Conservation (phyloP, 2,329 filamentous ascomycete genomes). For the Ophiostoma ips region DNA sequence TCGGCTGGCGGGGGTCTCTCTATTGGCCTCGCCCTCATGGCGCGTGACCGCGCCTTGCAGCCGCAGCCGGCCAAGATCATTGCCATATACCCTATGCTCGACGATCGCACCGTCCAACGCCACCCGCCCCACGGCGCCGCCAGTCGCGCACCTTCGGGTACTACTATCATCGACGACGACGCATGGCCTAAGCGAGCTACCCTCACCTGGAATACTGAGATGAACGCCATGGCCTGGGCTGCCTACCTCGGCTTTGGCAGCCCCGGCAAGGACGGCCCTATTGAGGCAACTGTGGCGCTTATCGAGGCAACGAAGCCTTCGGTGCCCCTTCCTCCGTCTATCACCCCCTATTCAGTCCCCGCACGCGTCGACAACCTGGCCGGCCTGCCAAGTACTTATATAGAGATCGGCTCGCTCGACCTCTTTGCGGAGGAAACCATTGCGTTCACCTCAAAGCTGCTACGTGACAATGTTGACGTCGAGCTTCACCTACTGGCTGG, state of each 20-base stretch:
- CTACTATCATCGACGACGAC: conserved; percentile 4
- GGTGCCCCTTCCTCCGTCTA: conserved; percentile 11
- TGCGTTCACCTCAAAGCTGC: conserved; percentile 20
- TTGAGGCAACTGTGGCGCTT: conserved; percentile 3
- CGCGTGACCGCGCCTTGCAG: conserved; percentile 18
- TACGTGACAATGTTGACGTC: conserved; percentile 20
- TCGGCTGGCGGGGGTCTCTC: conserved; percentile 19
- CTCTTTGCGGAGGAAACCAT: conserved; percentile 24
- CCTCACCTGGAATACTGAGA: conserved; percentile 15
- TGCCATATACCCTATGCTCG: conserved; percentile 25
- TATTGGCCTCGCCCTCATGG: conserved; percentile 26
- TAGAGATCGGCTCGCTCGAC: conserved; percentile 26
- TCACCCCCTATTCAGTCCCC: conserved; percentile 15
- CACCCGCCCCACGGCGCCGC: conserved; percentile 13
- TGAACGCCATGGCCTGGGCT: conserved; percentile 16
- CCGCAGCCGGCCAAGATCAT: conserved; percentile 22
- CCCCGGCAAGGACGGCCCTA: conserved; percentile 1
- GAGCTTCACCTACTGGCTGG: conserved; percentile 23
- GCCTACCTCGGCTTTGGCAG: conserved; percentile 16
- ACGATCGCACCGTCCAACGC: conserved; percentile 18
- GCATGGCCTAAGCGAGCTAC: conserved; percentile 10
- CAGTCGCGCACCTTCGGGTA: not conserved
- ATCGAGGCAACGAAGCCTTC: not conserved
- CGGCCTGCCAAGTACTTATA: conserved; percentile 23
- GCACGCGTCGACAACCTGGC: conserved; percentile 11